These are phyloP conservation scores for Termitomyces sp. DNA, from an alignment of 768 basidiomycete species.

Conservation along the genomic window DNA sequence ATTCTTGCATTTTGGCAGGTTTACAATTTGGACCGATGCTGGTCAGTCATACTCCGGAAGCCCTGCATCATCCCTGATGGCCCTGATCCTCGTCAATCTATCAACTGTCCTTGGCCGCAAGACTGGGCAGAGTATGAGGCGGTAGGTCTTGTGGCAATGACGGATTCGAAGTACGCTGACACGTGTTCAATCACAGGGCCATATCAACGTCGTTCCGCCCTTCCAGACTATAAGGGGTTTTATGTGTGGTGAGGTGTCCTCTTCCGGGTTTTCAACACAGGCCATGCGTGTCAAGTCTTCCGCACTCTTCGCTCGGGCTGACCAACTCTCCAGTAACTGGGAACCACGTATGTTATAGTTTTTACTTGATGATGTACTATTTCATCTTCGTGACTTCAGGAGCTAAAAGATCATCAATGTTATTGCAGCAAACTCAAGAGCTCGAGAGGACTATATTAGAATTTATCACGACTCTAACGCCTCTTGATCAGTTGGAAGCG, in stretches of 20 bases:
- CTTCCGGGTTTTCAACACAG: constrained; percentile 54
- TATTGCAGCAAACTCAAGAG: constrained; percentile 52
- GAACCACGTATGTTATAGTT: constrained; percentile 39
- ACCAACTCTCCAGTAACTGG: constrained; percentile 55
- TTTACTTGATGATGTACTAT: neutral
- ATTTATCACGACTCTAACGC: constrained; percentile 59
- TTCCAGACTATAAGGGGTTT: constrained; percentile 60
- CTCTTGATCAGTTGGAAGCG: constrained; percentile 57
- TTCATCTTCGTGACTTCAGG: constrained; percentile 21
- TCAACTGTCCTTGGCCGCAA: constrained; percentile 76
- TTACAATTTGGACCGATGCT: constrained; percentile 74
- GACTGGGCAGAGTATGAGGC: constrained; percentile 65
- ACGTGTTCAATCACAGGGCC: constrained; percentile 40
- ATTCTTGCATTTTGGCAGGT: constrained; percentile 82
- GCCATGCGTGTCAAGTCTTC: constrained; percentile 73
- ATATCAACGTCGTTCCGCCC: constrained; percentile 42
- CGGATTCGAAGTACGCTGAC: constrained; percentile 1
- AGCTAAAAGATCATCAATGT: constrained; percentile 37
- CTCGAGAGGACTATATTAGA: constrained; percentile 61
- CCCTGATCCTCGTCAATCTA: constrained; percentile 47
- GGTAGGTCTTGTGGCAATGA: constrained; percentile 32
- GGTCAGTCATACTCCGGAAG: constrained; percentile 69
- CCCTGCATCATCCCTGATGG: constrained; percentile 64
- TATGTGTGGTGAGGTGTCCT: constrained; percentile 50
- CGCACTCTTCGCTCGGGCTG: constrained; percentile 66